Evolutionary conservation across 2,329 filamentous ascomycete genomes (phyloP).

Genomic region (Penicillium olsonii): DNA sequence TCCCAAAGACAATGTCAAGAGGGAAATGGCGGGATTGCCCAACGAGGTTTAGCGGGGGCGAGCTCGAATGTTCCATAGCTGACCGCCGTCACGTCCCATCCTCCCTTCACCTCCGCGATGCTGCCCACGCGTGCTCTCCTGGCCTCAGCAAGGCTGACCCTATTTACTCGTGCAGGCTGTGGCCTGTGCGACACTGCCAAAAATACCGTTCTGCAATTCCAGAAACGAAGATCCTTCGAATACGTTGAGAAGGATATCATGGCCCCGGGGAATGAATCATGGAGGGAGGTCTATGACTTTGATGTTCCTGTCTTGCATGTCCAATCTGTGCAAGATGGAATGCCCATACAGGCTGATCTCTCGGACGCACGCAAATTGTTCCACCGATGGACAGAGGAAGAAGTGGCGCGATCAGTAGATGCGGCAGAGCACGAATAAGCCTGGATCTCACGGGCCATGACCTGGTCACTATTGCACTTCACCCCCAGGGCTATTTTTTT

Average conservation of each 20-base stretch:
- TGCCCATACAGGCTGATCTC: constrained; percentile 52
- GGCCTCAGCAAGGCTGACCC: constrained; percentile 51
- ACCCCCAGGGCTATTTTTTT: too few relatives aligned
- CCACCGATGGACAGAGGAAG: constrained; percentile 61
- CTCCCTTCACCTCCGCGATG: constrained; percentile 20
- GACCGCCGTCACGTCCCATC: constrained; percentile 11
- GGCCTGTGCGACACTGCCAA: constrained; percentile 64
- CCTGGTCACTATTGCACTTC: background rate
- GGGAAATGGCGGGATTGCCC: constrained; percentile 19
- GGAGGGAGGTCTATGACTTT: constrained; percentile 64
- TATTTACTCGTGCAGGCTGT: constrained; percentile 63
- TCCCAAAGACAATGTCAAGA: background rate
- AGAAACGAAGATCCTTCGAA: constrained; percentile 54
- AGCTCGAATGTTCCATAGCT: constrained; percentile 44
- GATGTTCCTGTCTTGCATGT: constrained; percentile 66
- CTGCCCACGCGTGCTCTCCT: constrained; percentile 33
- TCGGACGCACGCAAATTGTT: constrained; percentile 64
- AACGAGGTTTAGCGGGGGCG: constrained; percentile 36
- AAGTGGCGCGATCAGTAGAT: constrained; percentile 58
- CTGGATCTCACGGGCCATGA: background rate
- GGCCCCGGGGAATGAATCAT: constrained; percentile 53
- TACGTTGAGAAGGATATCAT: constrained; percentile 64
- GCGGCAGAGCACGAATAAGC: constrained; percentile 40
- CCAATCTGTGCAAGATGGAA: constrained; percentile 47
- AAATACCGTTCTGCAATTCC: constrained; percentile 55